Evolutionary conservation across 202 grass and related monocot species (phyloP), one percentile per base, ranked within the genome.

Genomic region (Alloteropsis angusta): DNA sequence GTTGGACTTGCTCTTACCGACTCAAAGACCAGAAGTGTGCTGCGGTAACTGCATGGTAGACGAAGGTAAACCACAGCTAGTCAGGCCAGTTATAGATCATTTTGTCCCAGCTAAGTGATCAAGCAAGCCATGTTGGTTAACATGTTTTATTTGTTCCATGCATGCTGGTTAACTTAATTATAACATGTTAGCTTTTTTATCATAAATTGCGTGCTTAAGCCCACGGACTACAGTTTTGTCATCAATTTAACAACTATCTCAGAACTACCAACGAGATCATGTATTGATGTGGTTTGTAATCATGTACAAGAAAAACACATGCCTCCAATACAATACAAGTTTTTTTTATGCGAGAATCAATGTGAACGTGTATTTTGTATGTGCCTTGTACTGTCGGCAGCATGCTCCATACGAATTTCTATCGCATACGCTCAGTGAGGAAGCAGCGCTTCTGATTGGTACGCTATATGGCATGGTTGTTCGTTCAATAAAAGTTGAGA

Each of bases 21-120:
- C 65, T 74, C 91, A 58, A 98, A 98, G 83, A 65, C 87, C 38
- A 88, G 85, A 64, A 94, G 87, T 14, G 68, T 90, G 17, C 48
- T 87, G 71, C 81, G 92, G 78, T 98, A 78, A 85, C 21, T 36
- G 28, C 55, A 60, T 64, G 56, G 28, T 30, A 47, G 12, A 68
- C 11, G 19, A 46, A 53, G 28, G 68, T 38, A 28, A 66, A 30
- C 2, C 37, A 30, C 65, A 48, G 56, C 65, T 66, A 72, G 52
- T 72, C 17, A 58, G 39, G 58, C 68, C 21, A 50, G 71, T 64
- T 26, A 42, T 41, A 22, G 26, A 87, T 43, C 36, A 30, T 30
- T 30, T 50, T 76, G 30, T 58, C 62, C 64, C 34, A 26, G 22
- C 49, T 64, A 53, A 57, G 21, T 48, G 66, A 59, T 73, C 28